Evolutionary conservation across 2,329 filamentous ascomycete species (phyloP), one percentile per base, ranked within the genome.

Genomic region (Calonectria ilicicola): DNA sequence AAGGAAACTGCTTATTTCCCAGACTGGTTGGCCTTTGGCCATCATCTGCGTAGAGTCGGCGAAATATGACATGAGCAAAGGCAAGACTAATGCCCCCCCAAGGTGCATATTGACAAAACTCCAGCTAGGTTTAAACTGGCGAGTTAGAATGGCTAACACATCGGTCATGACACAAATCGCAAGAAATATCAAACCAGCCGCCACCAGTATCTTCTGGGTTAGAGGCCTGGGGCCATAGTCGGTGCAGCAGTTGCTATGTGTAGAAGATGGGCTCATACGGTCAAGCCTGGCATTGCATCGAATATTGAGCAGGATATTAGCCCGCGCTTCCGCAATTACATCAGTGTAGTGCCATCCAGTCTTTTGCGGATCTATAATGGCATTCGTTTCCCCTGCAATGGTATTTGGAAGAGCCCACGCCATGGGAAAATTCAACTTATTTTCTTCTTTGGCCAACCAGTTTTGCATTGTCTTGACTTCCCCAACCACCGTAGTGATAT

Each of bases 221-320:
- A 75, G 72, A 2, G 79, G 72, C 29, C 70, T 77, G n/a, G 64
- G 63, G 7, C 81, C 78, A 75, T 90, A 90, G 53, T 84, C 84
- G 53, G 82, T 87, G 76, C 89, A 91, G 78, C 89, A 91, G 10
- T 89, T 90, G 66, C 86, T 83, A 63, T 86, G 82, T 74, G 86
- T 87, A 1, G 86, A 85, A 68, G 85, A 86, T 26, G 81, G 81
- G 19, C 76, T 72, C 15, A 78, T 60, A 2, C 67, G 80, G 76
- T 72, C 80, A 69, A 73, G 83, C 77, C 74, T 85, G 75, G 80
- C 85, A 79, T 74, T 91, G 80, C 90, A 92, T 53, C 88, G 86
- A n/a, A 86, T 80, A 74, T 89, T 90, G 27, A 92, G 83, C 0
- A 91, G 75, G 21, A 90, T 80, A 80, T 73, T 84, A 47, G 77